Conservation (phyloP, 83 land plant genomes). For the Diphasiastrum complanatum region DNA sequence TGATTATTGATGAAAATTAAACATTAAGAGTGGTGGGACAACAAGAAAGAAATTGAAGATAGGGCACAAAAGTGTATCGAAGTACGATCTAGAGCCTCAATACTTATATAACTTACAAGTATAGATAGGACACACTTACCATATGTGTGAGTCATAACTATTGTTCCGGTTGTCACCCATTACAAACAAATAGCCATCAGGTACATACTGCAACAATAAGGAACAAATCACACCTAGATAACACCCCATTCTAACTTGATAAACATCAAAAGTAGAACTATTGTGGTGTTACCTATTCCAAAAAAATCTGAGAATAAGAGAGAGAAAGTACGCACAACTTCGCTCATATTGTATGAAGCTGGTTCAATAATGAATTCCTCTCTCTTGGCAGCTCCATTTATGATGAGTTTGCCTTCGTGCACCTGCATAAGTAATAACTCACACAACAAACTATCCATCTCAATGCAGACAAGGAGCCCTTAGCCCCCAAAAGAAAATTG, state of each 20-base stretch:
- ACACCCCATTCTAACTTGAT: too few species aligned
- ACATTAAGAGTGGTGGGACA: too few species aligned
- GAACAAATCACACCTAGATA: not conserved
- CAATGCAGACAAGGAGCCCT: too few species aligned
- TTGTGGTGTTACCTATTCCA: too few species aligned
- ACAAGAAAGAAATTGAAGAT: too few species aligned
- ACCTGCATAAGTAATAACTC: slow-evolving; percentile 6
- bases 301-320: not conserved
- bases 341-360: slow-evolving; percentile 30
- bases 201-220: slow-evolving; percentile 24
- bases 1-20: too few species aligned
- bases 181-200: slow-evolving; percentile 33
- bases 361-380: slow-evolving; percentile 34
- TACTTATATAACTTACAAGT: not conserved
- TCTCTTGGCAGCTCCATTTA: slow-evolving; percentile 23
- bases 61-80: not conserved
- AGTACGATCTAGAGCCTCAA: not conserved
- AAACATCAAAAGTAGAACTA: too few species aligned
- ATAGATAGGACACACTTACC: slow-evolving; percentile 13
- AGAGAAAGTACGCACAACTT: slow-evolving; percentile 20
- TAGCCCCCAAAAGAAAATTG: too few species aligned
- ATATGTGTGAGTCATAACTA: slow-evolving; percentile 38
- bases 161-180: slow-evolving; percentile 41
- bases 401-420: slow-evolving; percentile 28
- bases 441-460: not conserved